These are phyloP conservation scores for Hygrophoropsis aurantiaca DNA, from an alignment of 768 basidiomycete genomes.

Conservation along the genomic window DNA sequence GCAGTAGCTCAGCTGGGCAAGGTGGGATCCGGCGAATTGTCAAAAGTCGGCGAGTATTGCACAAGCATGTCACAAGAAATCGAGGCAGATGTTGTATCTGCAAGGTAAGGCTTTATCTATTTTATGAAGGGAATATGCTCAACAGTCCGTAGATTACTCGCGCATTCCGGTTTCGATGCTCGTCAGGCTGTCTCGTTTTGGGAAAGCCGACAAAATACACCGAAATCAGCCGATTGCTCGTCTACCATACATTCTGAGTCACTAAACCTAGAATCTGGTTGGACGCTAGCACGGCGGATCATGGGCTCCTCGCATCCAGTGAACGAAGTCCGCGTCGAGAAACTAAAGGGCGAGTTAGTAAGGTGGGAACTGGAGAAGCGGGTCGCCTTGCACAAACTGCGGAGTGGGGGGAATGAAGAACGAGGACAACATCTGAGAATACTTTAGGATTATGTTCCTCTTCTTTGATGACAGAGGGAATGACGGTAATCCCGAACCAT, in stretches of 20 bases:
- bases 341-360: constrained; percentile 42
- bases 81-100: constrained; percentile 89
- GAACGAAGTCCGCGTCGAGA: constrained; percentile 39
- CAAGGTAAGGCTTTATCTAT: constrained; percentile 49
- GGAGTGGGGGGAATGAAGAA: constrained; percentile 15
- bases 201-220: constrained; percentile 52
- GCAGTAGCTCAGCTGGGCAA: constrained; percentile 82
- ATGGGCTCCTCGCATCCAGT: constrained; percentile 48
- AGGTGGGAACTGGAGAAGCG: constrained; percentile 43
- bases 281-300: constrained; percentile 25
- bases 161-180: constrained; percentile 90
- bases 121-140: constrained; percentile 6
- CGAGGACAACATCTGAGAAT: background rate
- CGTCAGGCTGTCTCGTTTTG: constrained; percentile 81
- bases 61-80: constrained; percentile 83
- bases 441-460: too few relatives aligned
- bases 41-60: constrained; percentile 71
- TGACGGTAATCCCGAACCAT: too few relatives aligned
- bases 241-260: constrained; percentile 12
- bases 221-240: constrained; percentile 18
- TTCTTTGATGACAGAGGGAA: too few relatives aligned
- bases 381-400: constrained; percentile 20
- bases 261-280: constrained; percentile 1
- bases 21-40: constrained; percentile 73
- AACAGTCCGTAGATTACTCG: constrained; percentile 66